Base-by-base conservation (phyloP, 2,329 filamentous ascomycete genomes). In the Neobulgaria alba region DNA sequence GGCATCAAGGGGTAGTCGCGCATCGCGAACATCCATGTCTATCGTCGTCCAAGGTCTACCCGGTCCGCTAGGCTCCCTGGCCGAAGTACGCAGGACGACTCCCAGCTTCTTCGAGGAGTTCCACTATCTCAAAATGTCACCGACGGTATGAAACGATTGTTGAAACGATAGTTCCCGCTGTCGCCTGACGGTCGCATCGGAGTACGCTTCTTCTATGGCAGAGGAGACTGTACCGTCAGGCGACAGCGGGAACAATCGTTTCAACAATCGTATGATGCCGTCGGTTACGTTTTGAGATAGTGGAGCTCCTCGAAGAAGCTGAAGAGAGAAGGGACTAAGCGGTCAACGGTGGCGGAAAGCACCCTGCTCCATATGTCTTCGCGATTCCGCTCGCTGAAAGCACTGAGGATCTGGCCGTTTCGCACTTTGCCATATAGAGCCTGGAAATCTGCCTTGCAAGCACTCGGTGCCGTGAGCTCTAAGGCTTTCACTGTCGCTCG, bases 251-350 rank as follows among this genome's bases (percentile, higher is more conserved):
- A 51, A 26, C 18, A 62, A 51, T 41, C 43, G 48, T 47, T 61
- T 60, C 26, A 62, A 26, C 18, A 62, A 51, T 41, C 43, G 48
- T 47, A 61, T 60, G 21, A 62, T 38, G 34, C 38, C 50, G 38
- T 59, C 37, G 16, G 52, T 49, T 30, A 48, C 54, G 17, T 36
- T 43, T 58, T 48, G 5, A 65, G 42, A 41, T 60, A 64, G 33
- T 55, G 58, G 9, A 64, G 43, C 41, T 65, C 57, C 36, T 60
- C 43, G 43, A 65, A 65, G 47, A 65, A 64, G 26, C 46, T 60
- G 40, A 56, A 52, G n/a, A 65, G 54, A 37, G 57, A 63, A 10
- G 57, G 59, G 37, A 64, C 55, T 10, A 64, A 46, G 30, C 38
- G 38, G n/a, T 58, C 36, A 8, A 42, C 39, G 33, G 42, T 41